A percentile compares a stretch with the other conserved stretches of the same genome.
Evolutionary conservation across 257 asterid genomes (phyloP).

Genomic region (Capsicum baccatum): DNA sequence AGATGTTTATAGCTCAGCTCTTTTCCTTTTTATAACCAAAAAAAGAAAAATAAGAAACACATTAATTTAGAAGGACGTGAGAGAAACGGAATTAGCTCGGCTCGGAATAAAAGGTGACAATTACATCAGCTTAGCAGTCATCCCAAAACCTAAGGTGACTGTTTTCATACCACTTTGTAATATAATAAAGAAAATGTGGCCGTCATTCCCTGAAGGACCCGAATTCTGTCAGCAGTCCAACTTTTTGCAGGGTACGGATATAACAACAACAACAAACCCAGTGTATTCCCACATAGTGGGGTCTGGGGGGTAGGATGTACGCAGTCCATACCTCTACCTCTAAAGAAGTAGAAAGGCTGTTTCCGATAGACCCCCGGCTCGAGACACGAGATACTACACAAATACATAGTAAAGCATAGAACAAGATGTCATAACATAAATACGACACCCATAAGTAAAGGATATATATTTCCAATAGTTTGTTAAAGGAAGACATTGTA

Average conservation of each 20-base stretch:
- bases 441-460: too few species aligned
- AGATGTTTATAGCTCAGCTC: constrained; percentile 17
- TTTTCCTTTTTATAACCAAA: background rate
- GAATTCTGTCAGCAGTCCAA: background rate
- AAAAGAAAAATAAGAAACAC: background rate
- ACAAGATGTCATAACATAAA: too few species aligned
- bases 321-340: too few species aligned
- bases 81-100: background rate
- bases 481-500: background rate
- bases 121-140: background rate
- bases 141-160: constrained; percentile 10
- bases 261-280: too few species aligned
- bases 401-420: too few species aligned
- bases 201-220: background rate
- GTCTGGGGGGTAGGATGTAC: too few species aligned
- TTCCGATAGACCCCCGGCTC: too few species aligned
- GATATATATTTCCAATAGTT: background rate
- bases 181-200: background rate
- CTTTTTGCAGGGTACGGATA: background rate
- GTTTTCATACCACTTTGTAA: background rate
- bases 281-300: too few species aligned
- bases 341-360: too few species aligned
- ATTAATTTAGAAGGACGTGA: background rate
- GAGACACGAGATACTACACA: too few species aligned
- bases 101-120: background rate